phyloP scores from a whole-genome alignment of 2,329 filamentous ascomycete genomes.

The Beauveria sp. region DNA sequence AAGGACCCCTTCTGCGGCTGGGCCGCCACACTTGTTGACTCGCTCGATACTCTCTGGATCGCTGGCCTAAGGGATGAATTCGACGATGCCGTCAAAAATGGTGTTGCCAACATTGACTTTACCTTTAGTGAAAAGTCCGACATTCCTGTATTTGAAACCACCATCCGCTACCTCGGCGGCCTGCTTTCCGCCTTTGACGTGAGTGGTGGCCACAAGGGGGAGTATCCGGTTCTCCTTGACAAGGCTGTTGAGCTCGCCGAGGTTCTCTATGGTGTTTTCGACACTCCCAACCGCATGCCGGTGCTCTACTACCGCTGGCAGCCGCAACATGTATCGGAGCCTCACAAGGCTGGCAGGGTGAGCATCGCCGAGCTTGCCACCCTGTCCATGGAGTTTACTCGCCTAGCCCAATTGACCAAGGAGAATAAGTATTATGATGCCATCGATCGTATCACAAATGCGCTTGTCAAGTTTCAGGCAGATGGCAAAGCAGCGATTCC shows the following conservation, averaged over 20 bases:
- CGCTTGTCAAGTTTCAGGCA: constrained; percentile 67
- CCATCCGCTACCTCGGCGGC: constrained; percentile 85
- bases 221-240: constrained; percentile 60
- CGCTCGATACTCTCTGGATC: constrained; percentile 79
- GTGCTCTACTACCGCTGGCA: constrained; percentile 73
- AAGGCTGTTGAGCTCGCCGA: constrained; percentile 77
- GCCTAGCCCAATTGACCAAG: constrained; percentile 76
- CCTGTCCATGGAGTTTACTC: constrained; percentile 80
- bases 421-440: constrained; percentile 84
- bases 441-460: constrained; percentile 75
- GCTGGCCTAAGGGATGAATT: constrained; percentile 76
- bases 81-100: constrained; percentile 59
- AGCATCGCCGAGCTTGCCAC: constrained; percentile 68
- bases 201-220: constrained; percentile 49
- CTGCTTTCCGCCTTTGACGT: constrained; percentile 82
- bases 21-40: constrained; percentile 81
- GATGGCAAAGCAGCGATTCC: constrained; percentile 55
- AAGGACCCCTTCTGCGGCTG: constrained; percentile 85
- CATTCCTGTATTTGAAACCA: constrained; percentile 90
- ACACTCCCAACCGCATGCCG: constrained; percentile 92
- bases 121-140: constrained; percentile 53
- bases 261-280: constrained; percentile 74
- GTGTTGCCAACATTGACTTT: constrained; percentile 72
- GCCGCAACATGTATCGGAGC: constrained; percentile 54
- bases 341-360: constrained; percentile 54